Base-by-base conservation (phyloP, 805 yeast genomes). In the Schizosaccharomyces lindneri region DNA sequence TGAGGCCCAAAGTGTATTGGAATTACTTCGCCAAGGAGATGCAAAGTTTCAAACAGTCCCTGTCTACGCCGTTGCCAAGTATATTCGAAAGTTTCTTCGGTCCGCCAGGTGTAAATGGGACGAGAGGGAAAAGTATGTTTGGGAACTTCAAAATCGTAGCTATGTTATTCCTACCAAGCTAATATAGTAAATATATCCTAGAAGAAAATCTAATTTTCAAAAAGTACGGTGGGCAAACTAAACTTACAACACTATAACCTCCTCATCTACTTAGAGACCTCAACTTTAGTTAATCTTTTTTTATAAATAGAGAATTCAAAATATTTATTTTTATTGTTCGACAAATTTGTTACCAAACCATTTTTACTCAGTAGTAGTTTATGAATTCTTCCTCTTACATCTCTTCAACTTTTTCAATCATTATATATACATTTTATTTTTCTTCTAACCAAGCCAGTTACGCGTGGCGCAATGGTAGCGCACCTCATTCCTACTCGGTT, bases 391-490 rank as follows among this genome's bases (percentile, higher is more conserved):
- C 3, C 3, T 36, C 39, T 36, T 11, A 36, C 41, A 1, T 36
- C 13, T 5, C 39, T 36, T 5, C 41, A 6, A 9, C 13, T 11
- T 36, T 13, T 1, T 2, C 41, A 1, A 51, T 24, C 3, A 7
- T 3, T 6, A 51, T 24, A 51, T 7, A 46, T 46, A 11, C 9
- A 13, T 11, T 7, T 46, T 19, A 46, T 19, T 46, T 51, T 24
- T 3, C 3, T 19, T 13, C 4, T 9, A 4, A 29, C 6, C 31
- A 51, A 51, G 57, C 31, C 4, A 24, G 57, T 51, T 51, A 51
- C 57, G 57, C 57, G 57, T 51, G 57, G 57, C 57, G 57, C 57
- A 51, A 51, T 51, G 57, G 57, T 29, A 51, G 57, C 57, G 57
- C 57, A 51, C 27, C 57, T 51, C 57, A 51, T 51, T 51, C 57